These are phyloP conservation scores for Sclerotinia nivalis DNA, from an alignment of 2,329 filamentous ascomycete species.

Conservation along the genomic window DNA sequence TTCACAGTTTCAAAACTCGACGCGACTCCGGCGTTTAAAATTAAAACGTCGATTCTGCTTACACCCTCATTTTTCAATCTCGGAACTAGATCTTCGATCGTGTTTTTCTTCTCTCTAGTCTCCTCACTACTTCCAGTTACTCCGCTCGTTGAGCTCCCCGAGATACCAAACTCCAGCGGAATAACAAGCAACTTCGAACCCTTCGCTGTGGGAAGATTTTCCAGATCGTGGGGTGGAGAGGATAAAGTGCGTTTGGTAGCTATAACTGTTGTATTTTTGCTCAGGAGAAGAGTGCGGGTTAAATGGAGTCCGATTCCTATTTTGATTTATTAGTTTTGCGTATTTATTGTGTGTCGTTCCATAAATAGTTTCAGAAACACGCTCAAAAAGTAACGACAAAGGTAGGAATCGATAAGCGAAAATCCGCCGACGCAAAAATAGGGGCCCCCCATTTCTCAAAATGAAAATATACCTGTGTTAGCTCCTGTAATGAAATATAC, in stretches of 20 bases:
- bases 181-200: neutral
- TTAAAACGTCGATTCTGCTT: conserved; percentile 49
- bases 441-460: neutral
- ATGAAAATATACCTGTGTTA: conserved; percentile 33
- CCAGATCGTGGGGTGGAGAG: conserved; percentile 24
- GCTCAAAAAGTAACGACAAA: neutral
- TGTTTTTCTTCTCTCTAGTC: accelerated
- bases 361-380: neutral
- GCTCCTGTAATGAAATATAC: conserved; percentile 38
- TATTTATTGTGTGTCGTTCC: too few species aligned
- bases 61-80: conserved; percentile 39
- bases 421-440: neutral
- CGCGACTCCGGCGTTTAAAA: conserved; percentile 52
- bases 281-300: conserved; percentile 41
- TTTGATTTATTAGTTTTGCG: neutral
- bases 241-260: conserved; percentile 43
- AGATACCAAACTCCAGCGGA: neutral
- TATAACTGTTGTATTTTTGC: conserved; percentile 45
- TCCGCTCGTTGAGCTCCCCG: too few species aligned
- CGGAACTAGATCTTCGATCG: neutral
- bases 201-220: neutral
- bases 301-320: conserved; percentile 42
- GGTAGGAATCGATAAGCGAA: conserved; percentile 14
- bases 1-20: conserved; percentile 38
- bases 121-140: too few species aligned